Conservation (phyloP, 257 asterid species). For the Asclepias syriaca region DNA sequence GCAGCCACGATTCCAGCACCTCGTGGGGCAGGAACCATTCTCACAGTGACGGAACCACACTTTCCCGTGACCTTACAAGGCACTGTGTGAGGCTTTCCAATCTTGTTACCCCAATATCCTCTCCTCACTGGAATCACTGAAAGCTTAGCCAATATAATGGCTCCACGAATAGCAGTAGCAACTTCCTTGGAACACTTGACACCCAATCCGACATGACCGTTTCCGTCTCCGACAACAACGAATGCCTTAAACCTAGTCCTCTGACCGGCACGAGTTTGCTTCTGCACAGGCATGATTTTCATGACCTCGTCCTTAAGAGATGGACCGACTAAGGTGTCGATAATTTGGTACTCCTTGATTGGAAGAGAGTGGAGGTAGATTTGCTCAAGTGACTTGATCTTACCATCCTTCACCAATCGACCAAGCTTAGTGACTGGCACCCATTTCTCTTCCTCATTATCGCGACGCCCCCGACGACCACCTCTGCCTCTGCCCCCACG, state of each 20-base stretch:
- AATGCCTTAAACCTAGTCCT: conserved; percentile 88
- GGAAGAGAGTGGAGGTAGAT: conserved; percentile 88
- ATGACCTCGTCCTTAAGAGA: conserved; percentile 77
- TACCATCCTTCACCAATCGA: conserved; percentile 56
- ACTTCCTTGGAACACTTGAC: conserved; percentile 92
- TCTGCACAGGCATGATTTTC: conserved; percentile 97
- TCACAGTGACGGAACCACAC: conserved; percentile 81
- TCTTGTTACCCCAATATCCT: conserved; percentile 91
- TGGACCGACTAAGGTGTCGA: conserved; percentile 62
- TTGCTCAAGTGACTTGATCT: conserved; percentile 64
- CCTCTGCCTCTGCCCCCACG: conserved; percentile 49
- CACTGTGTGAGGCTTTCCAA: conserved; percentile 78
- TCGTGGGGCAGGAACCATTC: conserved; percentile 92
- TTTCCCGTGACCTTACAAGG: conserved; percentile 93
- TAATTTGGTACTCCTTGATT: conserved; percentile 72
- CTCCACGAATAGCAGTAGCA: conserved; percentile 87
- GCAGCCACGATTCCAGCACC: conserved; percentile 95
- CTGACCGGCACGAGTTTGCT: conserved; percentile 94
- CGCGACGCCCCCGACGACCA: conserved; percentile 65
- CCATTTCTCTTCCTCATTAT: conserved; percentile 77
- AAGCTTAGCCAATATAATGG: conserved; percentile 71
- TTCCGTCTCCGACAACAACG: conserved; percentile 79
- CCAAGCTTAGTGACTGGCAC: conserved; percentile 86
- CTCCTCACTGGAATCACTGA: conserved; percentile 78
- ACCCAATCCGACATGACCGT: conserved; percentile 84